Percentiles rank a stretch among this genome's conserved stretches.
phyloP scores from a whole-genome alignment of 805 yeast genomes.

The Candida manassasensis region DNA sequence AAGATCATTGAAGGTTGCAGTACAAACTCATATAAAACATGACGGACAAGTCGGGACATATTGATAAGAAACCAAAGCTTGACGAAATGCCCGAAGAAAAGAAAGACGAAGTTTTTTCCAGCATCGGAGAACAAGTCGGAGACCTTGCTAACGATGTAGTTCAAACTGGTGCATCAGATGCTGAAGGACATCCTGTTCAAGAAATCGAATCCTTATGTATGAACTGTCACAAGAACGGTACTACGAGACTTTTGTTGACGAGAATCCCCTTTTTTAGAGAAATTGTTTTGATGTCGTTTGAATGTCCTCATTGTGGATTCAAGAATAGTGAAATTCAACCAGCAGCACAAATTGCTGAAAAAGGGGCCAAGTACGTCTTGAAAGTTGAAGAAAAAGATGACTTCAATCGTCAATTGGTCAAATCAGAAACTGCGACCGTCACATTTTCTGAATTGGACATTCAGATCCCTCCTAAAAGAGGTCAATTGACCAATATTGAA shows the following conservation, averaged over 20 bases:
- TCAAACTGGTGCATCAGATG: slow-evolving; percentile 74
- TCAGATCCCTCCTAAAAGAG: slow-evolving; percentile 93
- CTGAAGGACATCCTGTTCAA: slow-evolving; percentile 90
- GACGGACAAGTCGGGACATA: slow-evolving; percentile 6
- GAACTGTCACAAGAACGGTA: slow-evolving; percentile 88
- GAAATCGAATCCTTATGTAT: slow-evolving; percentile 93
- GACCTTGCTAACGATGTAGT: slow-evolving; percentile 42
- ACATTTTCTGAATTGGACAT: slow-evolving; percentile 79
- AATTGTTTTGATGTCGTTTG: slow-evolving; percentile 88
- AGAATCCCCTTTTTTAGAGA: slow-evolving; percentile 89
- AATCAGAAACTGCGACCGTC: slow-evolving; percentile 80
- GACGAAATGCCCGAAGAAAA: slow-evolving; percentile 11
- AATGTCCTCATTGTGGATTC: slow-evolving; percentile 91
- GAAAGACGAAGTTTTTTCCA: slow-evolving; percentile 19
- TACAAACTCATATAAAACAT: not conserved
- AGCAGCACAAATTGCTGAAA: slow-evolving; percentile 88
- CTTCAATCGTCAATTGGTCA: slow-evolving; percentile 85
- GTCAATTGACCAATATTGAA: slow-evolving; percentile 89
- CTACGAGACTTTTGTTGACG: slow-evolving; percentile 78
- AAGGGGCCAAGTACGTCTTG: slow-evolving; percentile 71
- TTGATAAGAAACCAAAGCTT: slow-evolving; percentile 12
- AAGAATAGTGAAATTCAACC: slow-evolving; percentile 92
- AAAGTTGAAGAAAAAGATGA: slow-evolving; percentile 67
- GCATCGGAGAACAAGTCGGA: slow-evolving; percentile 39
- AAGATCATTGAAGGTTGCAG: too few species aligned